Percentiles rank a stretch among this genome's conserved stretches.
Conservation (phyloP, 2,329 filamentous ascomycete genomes). For the Zarea fungicola region DNA sequence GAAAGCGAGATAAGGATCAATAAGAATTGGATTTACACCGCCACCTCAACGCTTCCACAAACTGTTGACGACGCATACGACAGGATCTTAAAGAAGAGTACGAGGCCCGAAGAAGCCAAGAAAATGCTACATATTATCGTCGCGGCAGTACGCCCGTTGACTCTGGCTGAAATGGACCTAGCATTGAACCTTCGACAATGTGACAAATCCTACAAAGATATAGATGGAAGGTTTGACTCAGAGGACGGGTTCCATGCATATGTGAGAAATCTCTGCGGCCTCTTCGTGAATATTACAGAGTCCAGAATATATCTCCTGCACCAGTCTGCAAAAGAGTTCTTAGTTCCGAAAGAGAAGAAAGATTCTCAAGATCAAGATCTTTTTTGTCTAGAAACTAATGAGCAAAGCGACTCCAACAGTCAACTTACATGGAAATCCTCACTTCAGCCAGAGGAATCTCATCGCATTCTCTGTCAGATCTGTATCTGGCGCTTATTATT, state of each 20-base stretch:
- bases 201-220: background rate
- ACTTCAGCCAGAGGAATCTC: too few species aligned
- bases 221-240: background rate
- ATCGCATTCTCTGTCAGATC: too few species aligned
- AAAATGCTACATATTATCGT: conserved; percentile 22
- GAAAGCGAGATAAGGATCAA: too few species aligned
- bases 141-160: conserved; percentile 20
- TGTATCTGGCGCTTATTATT: too few species aligned
- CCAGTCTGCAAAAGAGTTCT: conserved; percentile 28
- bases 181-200: conserved; percentile 15
- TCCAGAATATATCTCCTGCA: conserved; percentile 24
- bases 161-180: conserved; percentile 19
- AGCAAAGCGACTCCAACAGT: too few species aligned
- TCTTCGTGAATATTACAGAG: conserved; percentile 25
- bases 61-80: conserved; percentile 23
- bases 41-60: too few species aligned
- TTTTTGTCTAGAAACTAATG: too few species aligned
- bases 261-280: conserved; percentile 25
- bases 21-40: too few species aligned
- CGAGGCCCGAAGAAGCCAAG: conserved; percentile 9
- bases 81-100: conserved; percentile 20
- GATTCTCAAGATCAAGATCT: too few species aligned
- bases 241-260: conserved; percentile 12
- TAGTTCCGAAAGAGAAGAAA: conserved; percentile 16
- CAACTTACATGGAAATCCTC: too few species aligned